These are phyloP conservation scores for Tricholoma sp. DNA, from an alignment of 768 basidiomycete genomes.

Conservation along the genomic window DNA sequence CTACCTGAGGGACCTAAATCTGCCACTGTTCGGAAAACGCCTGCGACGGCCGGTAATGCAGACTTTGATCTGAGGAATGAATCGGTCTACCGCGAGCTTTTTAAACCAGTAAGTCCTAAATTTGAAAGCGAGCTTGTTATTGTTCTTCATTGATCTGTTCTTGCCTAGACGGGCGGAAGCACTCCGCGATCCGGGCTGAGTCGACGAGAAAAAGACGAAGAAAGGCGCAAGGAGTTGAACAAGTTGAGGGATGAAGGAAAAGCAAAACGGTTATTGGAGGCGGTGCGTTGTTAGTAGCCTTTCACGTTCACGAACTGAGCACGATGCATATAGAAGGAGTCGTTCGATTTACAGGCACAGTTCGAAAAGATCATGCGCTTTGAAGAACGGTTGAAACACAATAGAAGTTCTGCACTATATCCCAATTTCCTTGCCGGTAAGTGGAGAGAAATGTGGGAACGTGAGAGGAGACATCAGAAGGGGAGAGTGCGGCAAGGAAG, in stretches of 20 bases:
- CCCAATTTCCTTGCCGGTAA: constrained; percentile 58
- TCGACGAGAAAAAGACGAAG: constrained; percentile 54
- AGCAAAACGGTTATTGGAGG: constrained; percentile 49
- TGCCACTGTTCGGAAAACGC: constrained; percentile 31
- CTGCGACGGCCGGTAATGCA: constrained; percentile 38
- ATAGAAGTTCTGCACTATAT: constrained; percentile 51
- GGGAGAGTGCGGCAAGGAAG: constrained; percentile 25
- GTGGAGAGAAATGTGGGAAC: constrained; percentile 49
- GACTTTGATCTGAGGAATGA: constrained; percentile 63
- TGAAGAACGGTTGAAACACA: constrained; percentile 47
- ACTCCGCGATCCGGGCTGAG: constrained; percentile 42
- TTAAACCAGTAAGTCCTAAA: constrained; percentile 42
- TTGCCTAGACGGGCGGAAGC: constrained; percentile 34
- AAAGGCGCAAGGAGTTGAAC: constrained; percentile 60
- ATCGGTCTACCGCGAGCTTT: constrained; percentile 59
- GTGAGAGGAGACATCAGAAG: constrained; percentile 30
- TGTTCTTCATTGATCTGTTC: neutral
- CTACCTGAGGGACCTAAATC: constrained; percentile 24
- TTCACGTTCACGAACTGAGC: constrained; percentile 1
- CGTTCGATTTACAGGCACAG: constrained; percentile 55
- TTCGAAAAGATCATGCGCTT: constrained; percentile 58
- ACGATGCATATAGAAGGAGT: constrained; percentile 30
- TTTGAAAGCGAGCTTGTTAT: neutral
- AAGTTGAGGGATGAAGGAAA: constrained; percentile 67
- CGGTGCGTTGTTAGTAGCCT: constrained; percentile 34